Base-by-base conservation (phyloP, 371 early-diverging fungal genomes). In the Mucor sp. region DNA sequence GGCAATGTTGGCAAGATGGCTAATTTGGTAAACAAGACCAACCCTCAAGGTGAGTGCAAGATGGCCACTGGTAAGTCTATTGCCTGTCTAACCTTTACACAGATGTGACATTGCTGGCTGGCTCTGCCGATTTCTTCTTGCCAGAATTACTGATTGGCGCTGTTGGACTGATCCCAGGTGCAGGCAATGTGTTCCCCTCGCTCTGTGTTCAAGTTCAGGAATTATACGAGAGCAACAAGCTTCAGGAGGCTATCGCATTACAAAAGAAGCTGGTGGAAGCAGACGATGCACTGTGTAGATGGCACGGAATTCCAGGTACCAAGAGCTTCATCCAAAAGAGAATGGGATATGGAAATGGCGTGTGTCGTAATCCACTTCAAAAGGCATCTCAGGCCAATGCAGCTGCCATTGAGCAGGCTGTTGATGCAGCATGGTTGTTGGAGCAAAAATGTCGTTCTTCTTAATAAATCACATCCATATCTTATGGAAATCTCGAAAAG, bases 1-100 rank as follows among this genome's bases (percentile, higher is more conserved):
- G 83, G 79, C 23, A 83, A 83, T 65, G 77, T 83, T 59, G 83
- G 83, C 28, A 83, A 83, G 62, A 77, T 83, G 50, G 79, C 79
- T 9, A 74, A 75, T 39, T 62, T 78, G 25, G 71, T 67, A 21
- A 39, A 67, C 1, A 68, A 77, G 43, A 74, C 69, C 15, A 30
- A 69, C 62, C 67, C 75, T 17, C 21, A 57, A 41, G 73, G 73
- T 73, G 50, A 65, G 58, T 15, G 8, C 69, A 35, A 14, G 8
- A 27, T 28, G 11, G 48, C 23, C 23, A 48, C 23, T 21, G 23
- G 7, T 1, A 5, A 11, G 28, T 25, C n/a, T 33, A 50, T 14
- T 28, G n/a, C 30, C 6, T 28, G 21, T 41, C n/a, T 60, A 30
- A 30, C 37, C 37, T 2, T 12, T 0, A 37, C 35, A 11, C 55